Conservation (phyloP, 805 yeast genomes). For the Myxozyma sirexii region DNA sequence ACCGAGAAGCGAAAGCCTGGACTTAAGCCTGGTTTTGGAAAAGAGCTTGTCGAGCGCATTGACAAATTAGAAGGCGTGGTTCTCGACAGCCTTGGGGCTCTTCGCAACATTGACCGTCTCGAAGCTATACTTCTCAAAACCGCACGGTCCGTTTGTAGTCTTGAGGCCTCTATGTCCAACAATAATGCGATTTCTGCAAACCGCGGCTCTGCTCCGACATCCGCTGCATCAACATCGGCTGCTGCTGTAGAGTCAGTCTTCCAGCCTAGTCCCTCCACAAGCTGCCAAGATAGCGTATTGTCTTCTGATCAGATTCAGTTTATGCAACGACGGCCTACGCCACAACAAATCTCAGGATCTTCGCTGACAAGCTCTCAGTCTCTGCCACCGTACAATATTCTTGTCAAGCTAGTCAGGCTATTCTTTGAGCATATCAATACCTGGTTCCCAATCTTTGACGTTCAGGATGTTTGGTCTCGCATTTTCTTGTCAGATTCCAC, state of each 20-base stretch:
- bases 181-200: neutral
- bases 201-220: neutral
- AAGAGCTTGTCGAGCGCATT: slow-evolving; percentile 32
- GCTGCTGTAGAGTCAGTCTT: neutral
- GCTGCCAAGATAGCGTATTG: neutral
- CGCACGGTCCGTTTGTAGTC: neutral
- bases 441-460: slow-evolving; percentile 75
- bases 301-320: neutral
- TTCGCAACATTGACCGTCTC: slow-evolving; percentile 1
- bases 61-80: slow-evolving; percentile 25
- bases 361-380: neutral
- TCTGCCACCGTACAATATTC: slow-evolving; percentile 24
- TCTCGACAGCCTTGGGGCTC: slow-evolving; percentile 1
- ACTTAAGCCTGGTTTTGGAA: slow-evolving; percentile 37
- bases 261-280: neutral
- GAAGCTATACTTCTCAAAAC: neutral
- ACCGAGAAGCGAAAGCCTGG: slow-evolving; percentile 37
- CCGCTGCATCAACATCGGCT: neutral
- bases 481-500: neutral
- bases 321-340: neutral
- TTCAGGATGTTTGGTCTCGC: slow-evolving; percentile 16
- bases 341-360: neutral
- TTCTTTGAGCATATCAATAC: slow-evolving; percentile 81
- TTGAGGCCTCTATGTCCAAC: neutral
- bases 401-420: slow-evolving; percentile 56